Percentiles rank a stretch among this genome's conserved stretches.
Evolutionary conservation across 768 basidiomycete genomes (phyloP).

Genomic region (Rhodotorula babjevae): DNA sequence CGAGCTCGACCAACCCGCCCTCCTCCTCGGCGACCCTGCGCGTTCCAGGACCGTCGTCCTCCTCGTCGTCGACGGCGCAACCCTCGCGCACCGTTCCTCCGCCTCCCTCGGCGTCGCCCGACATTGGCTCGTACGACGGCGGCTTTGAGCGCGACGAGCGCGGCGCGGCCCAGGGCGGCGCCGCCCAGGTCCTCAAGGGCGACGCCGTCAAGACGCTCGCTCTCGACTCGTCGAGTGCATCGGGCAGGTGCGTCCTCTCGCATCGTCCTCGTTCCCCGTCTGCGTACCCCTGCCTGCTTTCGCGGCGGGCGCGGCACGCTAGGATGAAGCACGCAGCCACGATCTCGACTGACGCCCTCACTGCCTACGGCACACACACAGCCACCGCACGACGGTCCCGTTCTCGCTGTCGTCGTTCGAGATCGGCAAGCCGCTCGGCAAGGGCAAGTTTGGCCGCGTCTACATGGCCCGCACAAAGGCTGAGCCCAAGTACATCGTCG

Average conservation of each 20-base stretch:
- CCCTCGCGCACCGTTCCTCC: background rate
- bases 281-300: background rate
- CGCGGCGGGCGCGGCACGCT: no score
- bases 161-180: constrained; percentile 48
- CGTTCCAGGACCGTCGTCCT: background rate
- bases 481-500: constrained; percentile 85
- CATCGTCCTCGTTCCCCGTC: background rate
- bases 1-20: background rate
- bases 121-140: constrained; percentile 87
- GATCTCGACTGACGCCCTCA: no score
- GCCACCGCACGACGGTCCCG: constrained; percentile 12
- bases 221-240: constrained; percentile 64
- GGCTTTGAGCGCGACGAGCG: constrained; percentile 80
- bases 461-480: constrained; percentile 95
- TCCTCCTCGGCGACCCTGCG: background rate
- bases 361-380: background rate
- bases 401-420: constrained; percentile 75
- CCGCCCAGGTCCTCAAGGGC: constrained; percentile 55
- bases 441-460: constrained; percentile 97
- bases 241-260: constrained; percentile 9
- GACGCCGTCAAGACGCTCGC: constrained; percentile 73
- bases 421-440: constrained; percentile 93
- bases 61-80: background rate
- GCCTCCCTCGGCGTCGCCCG: background rate
- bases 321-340: background rate